Conservation (phyloP, 306 rosid genomes). For the Mucuna pruriens region DNA sequence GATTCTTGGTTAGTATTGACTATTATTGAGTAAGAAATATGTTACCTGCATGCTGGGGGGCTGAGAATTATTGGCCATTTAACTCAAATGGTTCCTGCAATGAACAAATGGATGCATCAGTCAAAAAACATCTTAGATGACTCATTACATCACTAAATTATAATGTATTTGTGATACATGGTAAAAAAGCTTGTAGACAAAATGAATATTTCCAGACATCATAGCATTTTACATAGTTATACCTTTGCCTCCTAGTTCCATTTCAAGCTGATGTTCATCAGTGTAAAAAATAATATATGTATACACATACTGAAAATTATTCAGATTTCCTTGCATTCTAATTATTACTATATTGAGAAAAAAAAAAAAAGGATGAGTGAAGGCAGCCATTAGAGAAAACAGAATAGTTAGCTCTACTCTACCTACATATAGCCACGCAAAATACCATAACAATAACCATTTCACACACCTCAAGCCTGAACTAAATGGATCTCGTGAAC, state of each 20-base stretch:
- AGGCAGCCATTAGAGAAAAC: background rate
- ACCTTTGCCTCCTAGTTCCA: background rate
- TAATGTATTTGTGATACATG: background rate
- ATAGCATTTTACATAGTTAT: background rate
- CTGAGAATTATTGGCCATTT: conserved; percentile 81
- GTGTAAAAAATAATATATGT: background rate
- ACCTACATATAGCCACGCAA: background rate
- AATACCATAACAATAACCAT: background rate
- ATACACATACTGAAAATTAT: background rate
- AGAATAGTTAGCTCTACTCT: conserved; percentile 10
- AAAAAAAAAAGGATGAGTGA: background rate
- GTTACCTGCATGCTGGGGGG: conserved; percentile 78
- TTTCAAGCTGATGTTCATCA: background rate
- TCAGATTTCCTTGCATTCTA: background rate
- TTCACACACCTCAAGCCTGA: background rate
- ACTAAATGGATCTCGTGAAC: background rate
- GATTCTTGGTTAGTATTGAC: conserved; percentile 10
- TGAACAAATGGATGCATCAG: conserved; percentile 18
- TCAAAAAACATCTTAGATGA: background rate
- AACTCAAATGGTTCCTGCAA: conserved; percentile 47
- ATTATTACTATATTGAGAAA: background rate
- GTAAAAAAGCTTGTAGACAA: background rate
- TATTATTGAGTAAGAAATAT: conserved; percentile 7
- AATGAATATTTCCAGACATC: background rate
- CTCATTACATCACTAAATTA: background rate